phyloP scores from a whole-genome alignment of 768 basidiomycete species.

The Dentipellis sp. region DNA sequence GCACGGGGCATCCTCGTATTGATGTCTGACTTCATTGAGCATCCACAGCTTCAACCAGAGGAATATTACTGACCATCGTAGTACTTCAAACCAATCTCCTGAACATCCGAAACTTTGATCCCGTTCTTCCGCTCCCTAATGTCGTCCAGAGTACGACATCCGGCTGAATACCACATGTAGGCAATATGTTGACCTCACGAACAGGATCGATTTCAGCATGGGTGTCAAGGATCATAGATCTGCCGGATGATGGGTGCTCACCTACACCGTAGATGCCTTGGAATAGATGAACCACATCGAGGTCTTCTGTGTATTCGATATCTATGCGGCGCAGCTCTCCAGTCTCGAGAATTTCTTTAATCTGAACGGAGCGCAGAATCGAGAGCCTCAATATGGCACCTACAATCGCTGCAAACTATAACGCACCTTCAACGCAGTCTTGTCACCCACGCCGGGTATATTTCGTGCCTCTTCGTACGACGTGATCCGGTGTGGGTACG shows the following conservation, averaged over 20 bases:
- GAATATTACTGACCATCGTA: conserved; percentile 48
- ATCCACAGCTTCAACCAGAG: not conserved
- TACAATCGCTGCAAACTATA: not conserved
- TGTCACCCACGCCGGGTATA: conserved; percentile 59
- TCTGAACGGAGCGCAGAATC: conserved; percentile 30
- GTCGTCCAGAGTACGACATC: conserved; percentile 75
- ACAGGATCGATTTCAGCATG: too few species aligned
- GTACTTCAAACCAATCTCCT: conserved; percentile 57
- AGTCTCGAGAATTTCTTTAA: conserved; percentile 73
- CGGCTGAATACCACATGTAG: conserved; percentile 62
- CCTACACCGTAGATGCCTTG: conserved; percentile 85
- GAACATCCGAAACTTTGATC: conserved; percentile 47
- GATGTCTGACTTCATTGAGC: conserved; percentile 43
- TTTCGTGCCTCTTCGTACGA: conserved; percentile 48
- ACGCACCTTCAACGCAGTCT: conserved; percentile 63
- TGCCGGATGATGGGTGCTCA: conserved; percentile 22
- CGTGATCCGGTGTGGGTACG: conserved; percentile 47
- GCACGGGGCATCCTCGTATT: conserved; percentile 76
- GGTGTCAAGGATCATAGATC: not conserved
- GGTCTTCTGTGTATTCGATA: conserved; percentile 59
- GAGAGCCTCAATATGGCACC: not conserved
- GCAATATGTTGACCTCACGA: conserved; percentile 53
- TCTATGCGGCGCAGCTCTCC: conserved; percentile 61
- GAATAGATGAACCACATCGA: conserved; percentile 48
- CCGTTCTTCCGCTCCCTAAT: conserved; percentile 49